Conservation (phyloP, 345 rosid species). For the Dipteronia dyeriana region DNA sequence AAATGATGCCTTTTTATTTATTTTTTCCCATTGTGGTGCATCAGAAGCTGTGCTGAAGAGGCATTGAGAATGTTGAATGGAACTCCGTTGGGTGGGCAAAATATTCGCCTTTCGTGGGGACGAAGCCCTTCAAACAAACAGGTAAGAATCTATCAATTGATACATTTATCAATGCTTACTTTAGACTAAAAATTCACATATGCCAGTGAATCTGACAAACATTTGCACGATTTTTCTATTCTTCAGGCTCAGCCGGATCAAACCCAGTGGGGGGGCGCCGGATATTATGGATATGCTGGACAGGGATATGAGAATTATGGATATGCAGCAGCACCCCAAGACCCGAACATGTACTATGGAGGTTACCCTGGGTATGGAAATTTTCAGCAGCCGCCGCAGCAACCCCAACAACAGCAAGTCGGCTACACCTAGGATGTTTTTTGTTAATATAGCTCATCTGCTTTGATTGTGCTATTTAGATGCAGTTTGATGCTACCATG, state of each 20-base stretch:
- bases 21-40: slow-evolving; percentile 12
- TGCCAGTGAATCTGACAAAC: neutral
- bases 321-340: slow-evolving; percentile 69
- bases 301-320: slow-evolving; percentile 83
- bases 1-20: neutral
- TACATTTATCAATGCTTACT: neutral
- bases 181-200: neutral
- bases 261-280: slow-evolving; percentile 58
- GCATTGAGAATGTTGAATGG: slow-evolving; percentile 71
- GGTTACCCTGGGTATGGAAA: slow-evolving; percentile 75
- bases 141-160: slow-evolving; percentile 28
- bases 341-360: slow-evolving; percentile 83
- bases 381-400: slow-evolving; percentile 61
- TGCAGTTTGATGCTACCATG: slow-evolving; percentile 11
- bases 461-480: neutral
- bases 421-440: slow-evolving; percentile 55
- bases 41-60: slow-evolving; percentile 87
- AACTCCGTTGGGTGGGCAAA: slow-evolving; percentile 72
- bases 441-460: neutral
- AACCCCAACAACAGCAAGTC: slow-evolving; percentile 63
- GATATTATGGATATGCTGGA: slow-evolving; percentile 63
- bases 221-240: neutral
- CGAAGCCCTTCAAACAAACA: slow-evolving; percentile 87
- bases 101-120: slow-evolving; percentile 92
- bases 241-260: slow-evolving; percentile 60